Evolutionary conservation across 805 yeast species (phyloP), one percentile per base, ranked within the genome.

Genomic region (Sungouiozyma ichnusensis): DNA sequence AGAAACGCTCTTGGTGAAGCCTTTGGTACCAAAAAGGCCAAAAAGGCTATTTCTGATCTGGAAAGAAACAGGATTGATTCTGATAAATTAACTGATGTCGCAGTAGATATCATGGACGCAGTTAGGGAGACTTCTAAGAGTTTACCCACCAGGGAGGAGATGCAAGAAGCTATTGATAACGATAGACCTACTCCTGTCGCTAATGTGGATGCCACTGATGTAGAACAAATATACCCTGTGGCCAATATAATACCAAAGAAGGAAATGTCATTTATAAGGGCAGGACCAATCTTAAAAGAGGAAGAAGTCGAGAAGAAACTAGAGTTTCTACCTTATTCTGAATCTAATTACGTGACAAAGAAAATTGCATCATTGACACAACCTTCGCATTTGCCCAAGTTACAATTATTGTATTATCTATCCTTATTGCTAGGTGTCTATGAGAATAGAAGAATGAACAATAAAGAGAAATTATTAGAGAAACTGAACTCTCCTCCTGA

Each of bases 21-120:
- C 2, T 92, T 92, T 54, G 98, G 98, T 72, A 90, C 98, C 44
- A 88, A 85, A 67, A 88, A 79, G 67, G 97, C 97, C 48, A 90
- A 86, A 68, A 82, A 85, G 53, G 94, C 94, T 31, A 83, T 92
- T 55, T 67, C 75, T 40, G 90, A 81, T 58, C 64, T 78, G 54
- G 92, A 81, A 55, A 77, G 82, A 62, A 92, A 92, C 65, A 73
- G 83, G 53, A 79, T 92, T 56, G 97, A 92, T 59, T 74, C 95
- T 2, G 94, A 77, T 40, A 76, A 79, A 62, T 73, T 92, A 50
- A 82, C 74, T 43, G 81, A 73, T 45, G 68, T 79, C 40, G 92
- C 90, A 58, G 62, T 76, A 45, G 92, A 85, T 52, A 88, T 90
- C 53, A 77, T 87, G 42, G 95, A 85, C 52, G 72, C 79, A 32